Base-by-base conservation (phyloP, 1,284 basidiomycete species). In the Cryptococcus depauperatus region DNA sequence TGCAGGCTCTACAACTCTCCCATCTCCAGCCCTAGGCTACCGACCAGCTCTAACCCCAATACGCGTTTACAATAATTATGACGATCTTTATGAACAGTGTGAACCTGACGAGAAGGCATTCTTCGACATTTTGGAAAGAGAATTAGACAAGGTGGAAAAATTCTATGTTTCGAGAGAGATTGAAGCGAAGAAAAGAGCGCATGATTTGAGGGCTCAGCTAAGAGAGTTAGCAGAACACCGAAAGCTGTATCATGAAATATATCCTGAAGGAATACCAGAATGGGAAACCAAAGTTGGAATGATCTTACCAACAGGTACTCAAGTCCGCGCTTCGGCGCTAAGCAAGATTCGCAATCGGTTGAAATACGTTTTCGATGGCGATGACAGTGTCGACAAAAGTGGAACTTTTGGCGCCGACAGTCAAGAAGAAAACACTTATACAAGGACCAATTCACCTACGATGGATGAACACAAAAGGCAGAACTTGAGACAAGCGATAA, bases 91-190 rank as follows among this genome's bases (percentile, higher is more conserved):
- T 49, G 58, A 59, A 18, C 34, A 43, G 1, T 57, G 63, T 13
- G 57, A 62, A 46, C 75, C 79, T 0, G 73, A 77, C 29, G 82
- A 91, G 58, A 66, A 72, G 35, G 74, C 74, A 3, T 93, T 90
- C 70, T 85, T 93, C 54, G 75, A 79, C 5, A 74, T 79, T 30
- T 75, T 93, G 2, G 83, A 91, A 54, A 62, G 63, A 1, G 81
- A 93, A 63, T 72, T 92, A 0, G 79, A 82, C 44, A 88, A 93
- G 73, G 79, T 92, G 19, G 83, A 90, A 59, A 71, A 73, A 3
- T 97, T 97, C 66, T 96, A 87, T 62, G 61, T 77, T 7, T 78
- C 78, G 21, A 77, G 83, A 21, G 86, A 88, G 65, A 72, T 75
- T 21, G 86, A 89, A 54, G 80, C 83, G 69, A 69, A 71, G 19